Percentiles rank a stretch among this genome's conserved stretches.
These are phyloP conservation scores for Dichotomocladium elegans DNA, from an alignment of 371 early-diverging fungal genomes.

Conservation along the genomic window DNA sequence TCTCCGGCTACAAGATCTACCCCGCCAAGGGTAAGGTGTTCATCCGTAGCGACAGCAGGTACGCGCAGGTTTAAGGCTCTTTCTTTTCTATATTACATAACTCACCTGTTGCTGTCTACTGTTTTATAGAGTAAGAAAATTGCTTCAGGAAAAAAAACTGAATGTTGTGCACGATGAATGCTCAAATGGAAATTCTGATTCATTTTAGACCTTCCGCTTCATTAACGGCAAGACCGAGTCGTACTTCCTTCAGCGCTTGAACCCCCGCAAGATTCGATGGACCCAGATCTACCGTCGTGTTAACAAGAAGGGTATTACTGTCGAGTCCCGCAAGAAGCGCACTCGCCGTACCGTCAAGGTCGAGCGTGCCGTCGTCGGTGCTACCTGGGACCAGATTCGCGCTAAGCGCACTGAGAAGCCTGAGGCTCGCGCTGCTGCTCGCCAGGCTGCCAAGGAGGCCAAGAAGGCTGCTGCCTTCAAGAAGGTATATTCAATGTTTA, in stretches of 20 bases:
- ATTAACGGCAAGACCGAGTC: constrained; percentile 94
- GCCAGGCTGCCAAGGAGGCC: constrained; percentile 82
- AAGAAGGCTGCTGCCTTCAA: constrained; percentile 77
- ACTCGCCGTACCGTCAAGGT: constrained; percentile 92
- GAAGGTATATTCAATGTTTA: constrained; percentile 19
- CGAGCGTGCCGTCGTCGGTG: constrained; percentile 95
- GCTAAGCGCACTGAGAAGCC: constrained; percentile 95
- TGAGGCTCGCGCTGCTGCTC: constrained; percentile 90
- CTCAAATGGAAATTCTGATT: background rate
- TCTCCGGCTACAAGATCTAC: constrained; percentile 98
- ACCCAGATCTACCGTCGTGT: constrained; percentile 95
- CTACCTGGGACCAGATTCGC: constrained; percentile 91
- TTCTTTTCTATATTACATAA: background rate
- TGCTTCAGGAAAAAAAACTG: background rate
- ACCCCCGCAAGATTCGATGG: constrained; percentile 97
- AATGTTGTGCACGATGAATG: background rate
- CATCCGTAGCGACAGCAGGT: constrained; percentile 88
- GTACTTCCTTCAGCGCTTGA: constrained; percentile 92
- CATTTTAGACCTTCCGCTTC: constrained; percentile 84
- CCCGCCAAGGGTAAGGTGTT: constrained; percentile 94
- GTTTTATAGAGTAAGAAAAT: constrained; percentile 9
- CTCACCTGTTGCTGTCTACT: background rate
- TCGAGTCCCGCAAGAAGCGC: constrained; percentile 95
- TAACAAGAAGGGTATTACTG: constrained; percentile 97
- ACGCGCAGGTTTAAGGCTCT: constrained; percentile 1